These are phyloP conservation scores for Xylaria sp. DNA, from an alignment of 2,329 filamentous ascomycete genomes.

Conservation along the genomic window DNA sequence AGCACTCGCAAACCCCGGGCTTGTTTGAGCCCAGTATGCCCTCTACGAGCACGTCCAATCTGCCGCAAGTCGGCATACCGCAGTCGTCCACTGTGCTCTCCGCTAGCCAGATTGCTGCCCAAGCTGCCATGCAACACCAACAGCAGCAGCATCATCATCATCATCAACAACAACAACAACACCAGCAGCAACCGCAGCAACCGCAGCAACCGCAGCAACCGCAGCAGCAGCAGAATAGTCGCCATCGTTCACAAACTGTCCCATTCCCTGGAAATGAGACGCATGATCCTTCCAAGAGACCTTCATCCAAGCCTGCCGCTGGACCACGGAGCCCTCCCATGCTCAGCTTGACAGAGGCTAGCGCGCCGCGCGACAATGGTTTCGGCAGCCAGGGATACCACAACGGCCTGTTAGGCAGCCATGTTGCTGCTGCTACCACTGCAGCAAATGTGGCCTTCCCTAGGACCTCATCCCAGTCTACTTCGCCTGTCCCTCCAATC, in stretches of 20 bases:
- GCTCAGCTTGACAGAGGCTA: slow-evolving; percentile 72
- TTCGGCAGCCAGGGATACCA: slow-evolving; percentile 65
- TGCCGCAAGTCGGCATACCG: slow-evolving; percentile 61
- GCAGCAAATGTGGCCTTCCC: slow-evolving; percentile 80
- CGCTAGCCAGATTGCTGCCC: slow-evolving; percentile 83
- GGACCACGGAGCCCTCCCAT: slow-evolving; percentile 69
- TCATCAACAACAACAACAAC: slow-evolving; percentile 63
- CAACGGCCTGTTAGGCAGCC: slow-evolving; percentile 69
- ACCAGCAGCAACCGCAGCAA: slow-evolving; percentile 70
- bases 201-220: slow-evolving; percentile 22
- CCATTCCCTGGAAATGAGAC: slow-evolving; percentile 62
- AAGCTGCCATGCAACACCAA: slow-evolving; percentile 72
- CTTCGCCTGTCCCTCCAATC: slow-evolving; percentile 58
- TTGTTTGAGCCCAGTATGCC: slow-evolving; percentile 80
- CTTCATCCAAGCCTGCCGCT: slow-evolving; percentile 48
- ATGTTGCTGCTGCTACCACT: slow-evolving; percentile 73
- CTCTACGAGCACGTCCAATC: slow-evolving; percentile 66
- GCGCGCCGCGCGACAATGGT: slow-evolving; percentile 66
- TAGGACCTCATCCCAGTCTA: slow-evolving; percentile 63
- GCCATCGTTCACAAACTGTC: slow-evolving; percentile 80
- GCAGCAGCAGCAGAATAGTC: slow-evolving; percentile 64
- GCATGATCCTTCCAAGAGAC: slow-evolving; percentile 57
- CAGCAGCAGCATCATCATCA: slow-evolving; percentile 61
- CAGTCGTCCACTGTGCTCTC: slow-evolving; percentile 58
- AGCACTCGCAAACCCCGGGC: slow-evolving; percentile 78